Base-by-base conservation (phyloP, 176 grass and related monocot species). In the Metroxylon sagu region DNA sequence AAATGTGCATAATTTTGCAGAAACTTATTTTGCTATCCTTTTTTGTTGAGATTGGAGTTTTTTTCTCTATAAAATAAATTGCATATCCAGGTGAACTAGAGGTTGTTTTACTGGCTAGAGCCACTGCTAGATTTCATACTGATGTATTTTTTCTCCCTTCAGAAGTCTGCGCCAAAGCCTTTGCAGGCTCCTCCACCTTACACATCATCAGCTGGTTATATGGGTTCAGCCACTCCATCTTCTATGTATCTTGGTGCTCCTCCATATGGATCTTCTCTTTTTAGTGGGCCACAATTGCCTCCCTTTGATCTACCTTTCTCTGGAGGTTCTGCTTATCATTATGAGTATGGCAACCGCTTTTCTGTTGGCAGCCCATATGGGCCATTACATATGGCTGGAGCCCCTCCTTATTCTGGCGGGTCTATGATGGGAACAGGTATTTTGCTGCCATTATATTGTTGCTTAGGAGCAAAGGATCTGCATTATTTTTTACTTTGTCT, bases 361-460 rank as follows among this genome's bases (percentile, higher is more conserved):
- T 80, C 80, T 1, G 68, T 95, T 57, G 84, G 89, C 10, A 88
- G 84, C 26, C 89, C 85, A 15, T 95, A 95, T 28, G 77, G 74
- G 3, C 75, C 85, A 1, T 60, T 84, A 49, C 89, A 83, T 55
- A 75, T 90, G 65, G 50, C 82, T 0, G 89, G 80, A 21, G 79
- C 83, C 29, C 50, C 71, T 68, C 77, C 74, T 0, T 95, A 88
- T 73, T 76, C 84, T 31, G 48, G 60, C 70, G 77, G 81, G 17
- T 71, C 84, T 66, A 76, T 95, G 74, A 81, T 95, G 57, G 80
- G 74, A 35, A 39, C 84, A 81, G 89, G 89, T 95, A 67, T 16
- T 14, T 58, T 43, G 35, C 35, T 43, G 10, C 31, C 1, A 35
- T 7, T 35, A 35, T 43, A 43, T 43, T 43, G 35, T 43, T 43